Evolutionary conservation across 78 protist species (phyloP).

Genomic region (Dictyostelium capitatum): DNA sequence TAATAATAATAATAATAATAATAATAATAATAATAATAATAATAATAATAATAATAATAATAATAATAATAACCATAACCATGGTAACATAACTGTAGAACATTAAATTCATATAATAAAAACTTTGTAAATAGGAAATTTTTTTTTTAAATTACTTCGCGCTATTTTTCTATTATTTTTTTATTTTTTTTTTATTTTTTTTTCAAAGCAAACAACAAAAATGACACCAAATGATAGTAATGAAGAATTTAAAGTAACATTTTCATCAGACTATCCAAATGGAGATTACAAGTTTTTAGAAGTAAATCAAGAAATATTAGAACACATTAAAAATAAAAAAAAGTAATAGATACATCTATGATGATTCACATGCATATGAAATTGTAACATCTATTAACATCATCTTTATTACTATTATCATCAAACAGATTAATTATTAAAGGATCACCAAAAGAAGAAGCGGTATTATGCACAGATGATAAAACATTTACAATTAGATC

Average conservation of each 20-base stretch:
- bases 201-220: not conserved
- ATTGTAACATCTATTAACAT: not conserved
- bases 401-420: not conserved
- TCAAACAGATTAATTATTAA: slow-evolving; percentile 35
- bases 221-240: not conserved
- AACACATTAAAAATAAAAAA: slow-evolving; percentile 23
- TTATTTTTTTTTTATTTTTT: not conserved
- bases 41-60: not conserved
- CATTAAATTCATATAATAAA: not conserved
- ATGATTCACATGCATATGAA: no score
- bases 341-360: not conserved
- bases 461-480: slow-evolving; percentile 53
- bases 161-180: not conserved
- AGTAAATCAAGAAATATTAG: slow-evolving; percentile 42
- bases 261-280: slow-evolving; percentile 26
- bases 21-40: not conserved
- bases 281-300: slow-evolving; percentile 30
- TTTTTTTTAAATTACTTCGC: not conserved
- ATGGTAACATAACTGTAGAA: slow-evolving; percentile 1
- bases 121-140: not conserved
- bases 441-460: slow-evolving; percentile 50
- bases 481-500: slow-evolving; percentile 49
- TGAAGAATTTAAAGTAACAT: not conserved
- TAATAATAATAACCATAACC: not conserved
- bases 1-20: not conserved